Evolutionary conservation across 148 eudicot genomes (phyloP).

Genomic region (Rhododendron ovatum): DNA sequence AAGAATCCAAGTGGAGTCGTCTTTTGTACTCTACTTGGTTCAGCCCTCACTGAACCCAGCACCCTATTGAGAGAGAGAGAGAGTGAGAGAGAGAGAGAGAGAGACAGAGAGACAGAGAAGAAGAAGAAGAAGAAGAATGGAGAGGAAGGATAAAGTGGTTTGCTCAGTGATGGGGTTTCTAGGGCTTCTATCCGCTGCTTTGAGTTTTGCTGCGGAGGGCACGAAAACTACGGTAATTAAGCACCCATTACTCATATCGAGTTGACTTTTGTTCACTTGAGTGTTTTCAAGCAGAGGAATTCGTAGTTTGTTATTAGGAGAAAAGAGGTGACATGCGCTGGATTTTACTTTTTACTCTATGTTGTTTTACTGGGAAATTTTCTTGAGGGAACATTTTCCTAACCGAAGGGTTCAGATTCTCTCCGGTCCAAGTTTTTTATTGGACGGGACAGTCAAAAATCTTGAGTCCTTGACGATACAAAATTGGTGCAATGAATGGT

Average conservation of each 20-base stretch:
- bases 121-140: not conserved
- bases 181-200: not conserved
- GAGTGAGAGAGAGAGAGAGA: no score
- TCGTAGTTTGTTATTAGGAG: no score
- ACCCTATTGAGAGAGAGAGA: no score
- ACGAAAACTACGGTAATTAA: not conserved
- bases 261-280: no score
- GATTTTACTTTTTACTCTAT: not conserved
- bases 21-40: no score
- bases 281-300: no score
- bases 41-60: no score
- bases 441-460: not conserved
- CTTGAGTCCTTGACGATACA: not conserved
- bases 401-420: no score
- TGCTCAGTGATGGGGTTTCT: not conserved
- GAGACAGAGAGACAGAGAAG: not conserved
- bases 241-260: not conserved
- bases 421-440: no score
- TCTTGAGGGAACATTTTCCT: not conserved
- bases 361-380: not conserved
- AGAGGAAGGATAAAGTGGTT: not conserved
- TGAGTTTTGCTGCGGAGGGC: not conserved
- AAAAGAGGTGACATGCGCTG: not conserved
- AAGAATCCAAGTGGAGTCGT: not conserved
- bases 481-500: not conserved